Percentiles rank a stretch among this genome's conserved stretches.
These are phyloP conservation scores for Lenwebbia sp. DNA, from an alignment of 345 rosid species.

Conservation along the genomic window DNA sequence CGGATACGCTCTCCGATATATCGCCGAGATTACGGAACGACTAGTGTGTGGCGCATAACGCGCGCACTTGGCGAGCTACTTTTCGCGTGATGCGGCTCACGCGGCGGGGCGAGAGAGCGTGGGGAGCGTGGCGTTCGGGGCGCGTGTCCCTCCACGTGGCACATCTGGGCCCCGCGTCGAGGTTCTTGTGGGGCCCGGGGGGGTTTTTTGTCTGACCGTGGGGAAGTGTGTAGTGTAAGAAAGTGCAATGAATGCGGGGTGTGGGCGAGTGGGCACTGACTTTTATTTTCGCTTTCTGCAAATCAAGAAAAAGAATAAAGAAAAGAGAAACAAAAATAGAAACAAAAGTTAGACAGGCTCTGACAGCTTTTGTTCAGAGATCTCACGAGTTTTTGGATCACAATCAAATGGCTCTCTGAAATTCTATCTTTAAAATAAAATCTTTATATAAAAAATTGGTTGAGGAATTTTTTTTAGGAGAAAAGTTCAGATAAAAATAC, in stretches of 20 bases:
- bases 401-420: neutral
- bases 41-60: neutral
- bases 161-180: neutral
- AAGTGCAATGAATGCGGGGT: neutral
- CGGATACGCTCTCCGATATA: too few species aligned
- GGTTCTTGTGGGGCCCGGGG: neutral
- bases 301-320: neutral
- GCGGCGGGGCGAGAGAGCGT: neutral
- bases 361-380: neutral
- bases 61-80: neutral
- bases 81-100: neutral
- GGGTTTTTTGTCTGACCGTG: too few species aligned
- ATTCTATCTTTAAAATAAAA: neutral
- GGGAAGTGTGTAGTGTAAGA: neutral
- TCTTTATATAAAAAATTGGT: too few species aligned
- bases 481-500: too few species aligned
- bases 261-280: neutral
- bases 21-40: neutral
- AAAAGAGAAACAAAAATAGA: neutral
- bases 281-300: neutral
- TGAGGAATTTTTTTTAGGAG: too few species aligned
- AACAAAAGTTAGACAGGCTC: neutral
- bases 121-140: neutral
- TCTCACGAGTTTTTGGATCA: neutral
- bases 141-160: neutral